A percentile compares a stretch with the other conserved stretches of the same genome.
phyloP scores from a whole-genome alignment of 2,329 filamentous ascomycete species.

The Monosporascus sp. region DNA sequence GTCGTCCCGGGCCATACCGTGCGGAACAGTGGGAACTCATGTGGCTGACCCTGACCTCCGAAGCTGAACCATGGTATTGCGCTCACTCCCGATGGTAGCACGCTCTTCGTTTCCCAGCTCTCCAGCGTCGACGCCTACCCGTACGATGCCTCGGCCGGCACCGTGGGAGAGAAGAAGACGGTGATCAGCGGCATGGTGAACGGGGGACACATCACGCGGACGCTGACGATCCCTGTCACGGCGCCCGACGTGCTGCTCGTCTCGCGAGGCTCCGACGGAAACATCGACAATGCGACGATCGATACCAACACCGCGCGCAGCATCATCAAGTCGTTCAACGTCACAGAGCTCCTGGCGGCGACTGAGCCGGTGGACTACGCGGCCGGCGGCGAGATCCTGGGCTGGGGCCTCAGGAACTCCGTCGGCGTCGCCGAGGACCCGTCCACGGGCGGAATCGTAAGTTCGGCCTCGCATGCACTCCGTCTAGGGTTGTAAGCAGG shows the following conservation, averaged over 20 bases:
- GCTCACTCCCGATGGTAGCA: slow-evolving; percentile 45
- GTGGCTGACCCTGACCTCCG: background rate
- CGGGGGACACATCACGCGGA: slow-evolving; percentile 59
- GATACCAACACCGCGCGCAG: slow-evolving; percentile 42
- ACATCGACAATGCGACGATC: slow-evolving; percentile 53
- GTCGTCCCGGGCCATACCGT: no score
- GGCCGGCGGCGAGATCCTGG: slow-evolving; percentile 41
- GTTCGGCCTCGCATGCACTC: background rate
- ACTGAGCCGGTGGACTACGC: slow-evolving; percentile 35
- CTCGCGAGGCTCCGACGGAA: slow-evolving; percentile 57
- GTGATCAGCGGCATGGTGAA: slow-evolving; percentile 59
- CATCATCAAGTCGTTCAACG: slow-evolving; percentile 54
- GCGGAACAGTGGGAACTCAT: background rate
- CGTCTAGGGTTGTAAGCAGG: no score
- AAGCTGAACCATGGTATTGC: slow-evolving; percentile 53
- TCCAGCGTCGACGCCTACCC: slow-evolving; percentile 58
- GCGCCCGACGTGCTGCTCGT: slow-evolving; percentile 55
- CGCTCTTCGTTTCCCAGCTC: slow-evolving; percentile 51
- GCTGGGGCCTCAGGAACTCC: slow-evolving; percentile 69
- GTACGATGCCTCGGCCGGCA: slow-evolving; percentile 52
- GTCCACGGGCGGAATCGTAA: slow-evolving; percentile 38
- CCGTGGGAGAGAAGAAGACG: slow-evolving; percentile 40
- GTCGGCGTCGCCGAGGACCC: slow-evolving; percentile 65
- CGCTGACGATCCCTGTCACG: slow-evolving; percentile 54
- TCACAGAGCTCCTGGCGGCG: slow-evolving; percentile 21